Conservation (phyloP, 2,329 filamentous ascomycete species). For the Hymenotorrendiella dingleyae region DNA sequence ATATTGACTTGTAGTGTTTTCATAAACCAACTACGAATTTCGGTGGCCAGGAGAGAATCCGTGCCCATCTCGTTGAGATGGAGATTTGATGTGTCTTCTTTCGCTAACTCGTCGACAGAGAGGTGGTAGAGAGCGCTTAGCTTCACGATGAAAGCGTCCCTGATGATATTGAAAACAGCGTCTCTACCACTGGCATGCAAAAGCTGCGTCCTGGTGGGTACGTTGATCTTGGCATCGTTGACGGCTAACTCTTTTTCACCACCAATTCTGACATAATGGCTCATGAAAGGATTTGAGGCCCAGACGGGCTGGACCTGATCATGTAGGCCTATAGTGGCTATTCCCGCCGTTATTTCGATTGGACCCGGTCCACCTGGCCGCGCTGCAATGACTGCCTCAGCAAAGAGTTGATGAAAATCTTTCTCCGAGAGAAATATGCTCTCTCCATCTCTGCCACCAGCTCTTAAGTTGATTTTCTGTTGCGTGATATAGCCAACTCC, state of each 20-base stretch:
- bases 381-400: slow-evolving; percentile 37
- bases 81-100: background rate
- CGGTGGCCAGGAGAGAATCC: slow-evolving; percentile 12
- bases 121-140: background rate
- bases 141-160: background rate
- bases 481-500: slow-evolving; percentile 34
- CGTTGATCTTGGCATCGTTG: background rate
- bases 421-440: slow-evolving; percentile 29
- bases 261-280: background rate
- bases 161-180: background rate
- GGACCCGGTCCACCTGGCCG: slow-evolving; percentile 1
- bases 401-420: slow-evolving; percentile 38
- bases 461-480: slow-evolving; percentile 15
- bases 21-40: slow-evolving; percentile 39
- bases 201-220: background rate
- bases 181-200: background rate
- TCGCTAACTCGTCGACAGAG: background rate
- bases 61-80: slow-evolving; percentile 31
- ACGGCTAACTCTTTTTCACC: background rate
- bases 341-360: background rate
- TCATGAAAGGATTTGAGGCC: background rate
- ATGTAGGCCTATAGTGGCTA: background rate
- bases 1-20: slow-evolving; percentile 39
- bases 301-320: background rate
- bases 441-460: slow-evolving; percentile 18